Evolutionary conservation across 2,329 filamentous ascomycete species (phyloP).

Genomic region (Dissoconium aciculare): DNA sequence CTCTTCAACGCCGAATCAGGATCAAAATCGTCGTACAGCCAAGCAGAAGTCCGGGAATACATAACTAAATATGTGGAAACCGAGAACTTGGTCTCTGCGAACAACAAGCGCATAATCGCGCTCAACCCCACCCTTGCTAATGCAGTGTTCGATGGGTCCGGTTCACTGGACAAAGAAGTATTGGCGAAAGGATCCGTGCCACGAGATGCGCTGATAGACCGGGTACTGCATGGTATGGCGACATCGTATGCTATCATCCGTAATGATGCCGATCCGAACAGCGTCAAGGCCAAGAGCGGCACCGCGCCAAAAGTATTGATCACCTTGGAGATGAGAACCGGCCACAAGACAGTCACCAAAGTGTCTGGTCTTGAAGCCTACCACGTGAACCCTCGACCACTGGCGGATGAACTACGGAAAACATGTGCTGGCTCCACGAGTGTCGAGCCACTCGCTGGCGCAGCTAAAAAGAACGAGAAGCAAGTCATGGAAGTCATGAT

Average conservation of each 20-base stretch:
- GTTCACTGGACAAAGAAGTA: conserved; percentile 40
- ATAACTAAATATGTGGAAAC: conserved; percentile 44
- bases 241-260: conserved; percentile 44
- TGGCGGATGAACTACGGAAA: conserved; percentile 53
- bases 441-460: conserved; percentile 45
- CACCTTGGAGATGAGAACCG: conserved; percentile 47
- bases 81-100: conserved; percentile 40
- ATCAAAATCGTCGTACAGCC: conserved; percentile 37
- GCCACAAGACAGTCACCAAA: conserved; percentile 51
- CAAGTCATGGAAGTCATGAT: conserved; percentile 53
- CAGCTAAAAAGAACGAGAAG: conserved; percentile 44
- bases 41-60: conserved; percentile 42
- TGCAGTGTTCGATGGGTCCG: conserved; percentile 41
- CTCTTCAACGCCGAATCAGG: conserved; percentile 38
- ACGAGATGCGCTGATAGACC: conserved; percentile 46
- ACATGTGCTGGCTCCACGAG: conserved; percentile 54
- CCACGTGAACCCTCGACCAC: conserved; percentile 41
- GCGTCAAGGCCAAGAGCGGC: conserved; percentile 47
- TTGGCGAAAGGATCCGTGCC: conserved; percentile 43
- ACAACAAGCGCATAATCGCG: conserved; percentile 46
- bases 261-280: conserved; percentile 27
- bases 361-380: conserved; percentile 48
- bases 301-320: conserved; percentile 45
- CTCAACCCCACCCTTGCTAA: conserved; percentile 50
- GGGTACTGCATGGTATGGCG: conserved; percentile 40